Base-by-base conservation (phyloP, 2,329 filamentous ascomycete genomes). In the Ophiostoma piceae region DNA sequence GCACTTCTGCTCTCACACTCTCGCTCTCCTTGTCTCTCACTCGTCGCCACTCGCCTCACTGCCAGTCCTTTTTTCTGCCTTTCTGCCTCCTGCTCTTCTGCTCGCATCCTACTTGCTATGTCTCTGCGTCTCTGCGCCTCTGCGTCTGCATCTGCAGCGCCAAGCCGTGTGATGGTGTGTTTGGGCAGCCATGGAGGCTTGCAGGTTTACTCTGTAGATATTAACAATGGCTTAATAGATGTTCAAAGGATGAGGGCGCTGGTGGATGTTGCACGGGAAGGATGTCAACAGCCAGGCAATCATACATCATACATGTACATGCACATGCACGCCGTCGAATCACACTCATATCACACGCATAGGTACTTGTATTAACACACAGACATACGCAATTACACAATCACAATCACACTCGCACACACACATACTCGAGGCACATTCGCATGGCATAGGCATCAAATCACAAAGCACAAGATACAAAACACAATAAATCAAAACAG, bases 281-380 rank as follows among this genome's bases (percentile, higher is more conserved):
- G 57, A 62, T 62, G 57, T n/a, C 57, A 62, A 32, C 26, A 62
- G 57, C 26, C 57, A 62, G 57, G 57, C 16, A 32, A 62, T 62
- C 57, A 62, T 62, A 62, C 26, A 32, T 62, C 9, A 62, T n/a
- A 26, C 51, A 57, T 29, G 11, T 26, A 11, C 12, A 26, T 26
- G n/a, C 57, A 29, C 26, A 29, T 14, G 22, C 57, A 29, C 22
- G 26, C 57, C 5, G 19, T 26, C 26, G 51, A 57, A 35, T 62
- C 57, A 62, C 57, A 62, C 47, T 4, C 57, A 62, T 35, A 29
- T 35, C 57, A 32, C 26, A 62, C 26, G 14, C 11, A 32, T 8
- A 14, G 39, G 39, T 41, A 35, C 35, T 35, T 35, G 35, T 35
- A 35, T 5, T 35, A 54, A 54, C 26, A n/a, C 47, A 22, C 47